Evolutionary conservation across 352 stramenopile species (phyloP), one percentile per base, ranked within the genome.

Genomic region (Globisporangium camurandrum): DNA sequence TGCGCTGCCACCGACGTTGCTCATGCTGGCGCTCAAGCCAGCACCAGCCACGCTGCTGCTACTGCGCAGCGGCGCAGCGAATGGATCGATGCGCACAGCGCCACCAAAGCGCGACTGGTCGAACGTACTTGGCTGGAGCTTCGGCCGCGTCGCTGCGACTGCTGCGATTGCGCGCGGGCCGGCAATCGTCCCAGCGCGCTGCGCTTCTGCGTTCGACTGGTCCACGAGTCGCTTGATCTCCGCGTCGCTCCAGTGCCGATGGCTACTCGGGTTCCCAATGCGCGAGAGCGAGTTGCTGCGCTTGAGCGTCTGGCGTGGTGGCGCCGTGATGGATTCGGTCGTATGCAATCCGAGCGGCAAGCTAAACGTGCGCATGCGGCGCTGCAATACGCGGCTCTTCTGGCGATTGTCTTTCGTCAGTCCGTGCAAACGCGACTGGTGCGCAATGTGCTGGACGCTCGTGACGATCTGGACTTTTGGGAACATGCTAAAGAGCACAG

Each of bases 401-500:
- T 66, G 62, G 36, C 68, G 75, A 3, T 65, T 59, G n/a, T 71
- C 66, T 50, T 70, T 75, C 17, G 51, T 66, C 49, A 74, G 20
- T 22, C 64, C 66, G 44, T 87, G 63, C 5, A 89, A 59, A 41
- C 82, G 75, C 3, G 77, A 69, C 48, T 88, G 74, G 23, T 90
- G 78, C 0, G 71, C 75, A 10, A 89, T 64, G 49, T 89, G 81
- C 57, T 92, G 81, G 2, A 83, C 78, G 22, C 75, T 88, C 10
- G 78, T 64, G 24, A 90, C 78, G 42, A 93, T 91, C 46, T 90
- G 77, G 9, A 91, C 83, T 49, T 87, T 91, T 0, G 83, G 83
- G 24, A 93, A 93, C 74, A 93, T 90, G 40, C 66, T 76, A 52
- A 89, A 93, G 11, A 93, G 56, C 28, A 67, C 54, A 1, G 71